These are phyloP conservation scores for Lepidium africanum DNA, from an alignment of 345 rosid species.

Conservation along the genomic window DNA sequence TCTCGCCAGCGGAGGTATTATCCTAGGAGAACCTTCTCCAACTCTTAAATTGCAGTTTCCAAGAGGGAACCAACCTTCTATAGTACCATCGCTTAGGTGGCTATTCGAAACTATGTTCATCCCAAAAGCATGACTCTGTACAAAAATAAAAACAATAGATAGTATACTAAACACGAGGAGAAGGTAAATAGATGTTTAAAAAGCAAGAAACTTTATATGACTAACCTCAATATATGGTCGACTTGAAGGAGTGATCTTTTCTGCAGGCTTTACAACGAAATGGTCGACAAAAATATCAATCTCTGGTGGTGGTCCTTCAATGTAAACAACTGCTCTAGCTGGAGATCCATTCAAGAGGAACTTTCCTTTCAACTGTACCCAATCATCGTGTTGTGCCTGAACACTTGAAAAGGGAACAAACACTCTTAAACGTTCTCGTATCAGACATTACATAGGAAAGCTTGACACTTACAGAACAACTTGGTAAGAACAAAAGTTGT, in stretches of 20 bases:
- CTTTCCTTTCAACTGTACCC: conserved; percentile 76
- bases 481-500: neutral
- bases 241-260: conserved; percentile 50
- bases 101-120: conserved; percentile 69
- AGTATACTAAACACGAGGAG: neutral
- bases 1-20: conserved; percentile 81
- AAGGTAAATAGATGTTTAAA: neutral
- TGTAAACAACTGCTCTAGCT: conserved; percentile 59
- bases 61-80: conserved; percentile 86
- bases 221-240: conserved; percentile 68
- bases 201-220: neutral
- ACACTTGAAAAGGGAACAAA: conserved; percentile 34
- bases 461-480: neutral
- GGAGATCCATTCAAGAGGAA: conserved; percentile 82
- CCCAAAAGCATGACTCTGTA: conserved; percentile 68
- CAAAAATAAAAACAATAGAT: neutral
- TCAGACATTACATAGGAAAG: neutral
- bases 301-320: conserved; percentile 94
- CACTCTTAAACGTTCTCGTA: neutral
- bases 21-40: conserved; percentile 68
- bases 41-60: conserved; percentile 66
- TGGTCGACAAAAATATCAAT: conserved; percentile 74
- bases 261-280: conserved; percentile 64
- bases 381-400: conserved; percentile 69
- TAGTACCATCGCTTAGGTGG: conserved; percentile 40